Evolutionary conservation across 2,329 filamentous ascomycete genomes (phyloP), one percentile per base, ranked within the genome.

Genomic region (Nectriaceae sp.): DNA sequence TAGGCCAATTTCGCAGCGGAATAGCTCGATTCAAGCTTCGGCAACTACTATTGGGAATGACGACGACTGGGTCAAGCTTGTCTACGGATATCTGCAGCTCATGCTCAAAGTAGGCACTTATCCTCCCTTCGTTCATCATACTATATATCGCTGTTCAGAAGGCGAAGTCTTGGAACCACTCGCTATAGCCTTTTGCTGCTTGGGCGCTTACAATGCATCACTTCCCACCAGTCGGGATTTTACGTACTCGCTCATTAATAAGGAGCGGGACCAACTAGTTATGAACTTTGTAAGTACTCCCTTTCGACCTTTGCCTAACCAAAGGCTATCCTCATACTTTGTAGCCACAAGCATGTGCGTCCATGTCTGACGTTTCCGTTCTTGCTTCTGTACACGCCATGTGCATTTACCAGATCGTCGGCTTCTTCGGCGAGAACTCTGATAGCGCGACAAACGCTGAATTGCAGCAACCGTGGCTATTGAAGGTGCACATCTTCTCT

Each of bases 361-460:
- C 24, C 10, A 11, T 18, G 5, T 31, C 40, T 4, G 40, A 42
- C 20, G 19, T 5, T 18, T 13, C 20, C 15, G 19, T 42, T 10
- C 40, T 42, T 19, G 40, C 40, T 18, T 20, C 24, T 6, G 40
- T 52, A 13, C 50, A 52, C 19, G 50, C 50, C 29, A 52, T 52
- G 50, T 52, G 50, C 29, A 37, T 52, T 5, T 52, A 52, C 21
- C 50, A 52, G 46, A 52, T 52, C 11, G 21, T 52, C 8, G 50
- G 46, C 19, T 52, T 52, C 33, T 49, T 52, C 16, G 39, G 50
- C 33, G 40, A 35, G n/a, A 46, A 40, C 21, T 24, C 38, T 11
- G 46, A 48, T 3, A 42, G 49, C 11, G 42, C 40, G 11, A 38
- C 40, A 13, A 24, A 37, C n/a, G 40, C 50, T 2, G 46, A 49